These are phyloP conservation scores for Penicillium egyptiacum DNA, from an alignment of 495 filamentous ascomycete genomes.

Conservation along the genomic window DNA sequence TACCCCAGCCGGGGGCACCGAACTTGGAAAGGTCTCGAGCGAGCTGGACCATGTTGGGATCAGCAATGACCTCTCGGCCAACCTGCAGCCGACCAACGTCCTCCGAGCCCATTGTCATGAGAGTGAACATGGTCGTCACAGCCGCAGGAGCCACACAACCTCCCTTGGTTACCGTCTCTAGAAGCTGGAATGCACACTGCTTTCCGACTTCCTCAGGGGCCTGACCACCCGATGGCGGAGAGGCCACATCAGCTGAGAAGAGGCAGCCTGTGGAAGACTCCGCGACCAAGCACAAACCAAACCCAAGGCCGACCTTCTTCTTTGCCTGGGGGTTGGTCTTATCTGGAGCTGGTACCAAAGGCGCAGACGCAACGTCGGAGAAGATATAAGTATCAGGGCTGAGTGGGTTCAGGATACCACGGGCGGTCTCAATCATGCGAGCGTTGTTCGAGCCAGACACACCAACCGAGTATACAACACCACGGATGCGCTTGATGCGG, in stretches of 20 bases:
- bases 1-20: conserved; percentile 82
- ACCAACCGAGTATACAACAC: conserved; percentile 89
- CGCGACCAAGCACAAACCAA: conserved; percentile 85
- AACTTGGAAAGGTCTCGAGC: conserved; percentile 82
- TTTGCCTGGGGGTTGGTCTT: conserved; percentile 60
- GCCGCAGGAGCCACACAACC: conserved; percentile 75
- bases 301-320: conserved; percentile 78
- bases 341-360: conserved; percentile 62
- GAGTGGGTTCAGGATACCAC: conserved; percentile 83
- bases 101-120: conserved; percentile 95
- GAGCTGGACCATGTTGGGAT: conserved; percentile 72
- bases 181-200: conserved; percentile 81
- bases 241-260: conserved; percentile 83
- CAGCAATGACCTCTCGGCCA: conserved; percentile 71
- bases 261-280: conserved; percentile 84
- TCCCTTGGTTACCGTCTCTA: conserved; percentile 77
- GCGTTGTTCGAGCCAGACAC: conserved; percentile 90
- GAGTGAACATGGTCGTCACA: conserved; percentile 66
- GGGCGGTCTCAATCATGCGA: conserved; percentile 87
- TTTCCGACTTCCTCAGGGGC: conserved; percentile 88
- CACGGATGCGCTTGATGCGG: conserved; percentile 82
- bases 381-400: conserved; percentile 84
- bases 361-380: conserved; percentile 72
- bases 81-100: conserved; percentile 65
- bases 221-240: conserved; percentile 74